Evolutionary conservation across 768 basidiomycete genomes (phyloP).

Genomic region (Pisolithus tinctorius): DNA sequence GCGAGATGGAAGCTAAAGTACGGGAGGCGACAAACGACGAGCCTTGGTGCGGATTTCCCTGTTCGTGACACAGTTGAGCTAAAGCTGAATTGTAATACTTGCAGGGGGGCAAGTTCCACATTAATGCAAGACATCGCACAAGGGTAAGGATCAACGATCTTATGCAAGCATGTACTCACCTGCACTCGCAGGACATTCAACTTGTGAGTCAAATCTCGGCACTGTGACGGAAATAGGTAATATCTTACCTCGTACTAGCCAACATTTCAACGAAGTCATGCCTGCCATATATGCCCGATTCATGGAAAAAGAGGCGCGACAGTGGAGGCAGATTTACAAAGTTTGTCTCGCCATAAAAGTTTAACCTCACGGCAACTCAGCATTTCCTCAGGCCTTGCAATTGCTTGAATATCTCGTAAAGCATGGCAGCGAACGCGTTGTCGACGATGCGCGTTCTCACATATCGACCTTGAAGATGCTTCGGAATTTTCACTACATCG

Average conservation of each 20-base stretch:
- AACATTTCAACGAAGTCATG: constrained; percentile 99
- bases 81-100: constrained; percentile 1
- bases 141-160: constrained; percentile 52
- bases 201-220: constrained; percentile 53
- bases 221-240: neutral
- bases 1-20: constrained; percentile 96
- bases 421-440: constrained; percentile 94
- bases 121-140: constrained; percentile 98
- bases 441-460: constrained; percentile 94
- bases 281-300: constrained; percentile 91
- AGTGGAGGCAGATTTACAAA: constrained; percentile 99
- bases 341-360: constrained; percentile 29
- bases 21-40: constrained; percentile 97
- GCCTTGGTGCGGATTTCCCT: constrained; percentile 68
- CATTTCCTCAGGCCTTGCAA: constrained; percentile 63
- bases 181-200: constrained; percentile 79
- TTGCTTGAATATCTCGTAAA: constrained; percentile 94
- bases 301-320: constrained; percentile 96
- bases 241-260: constrained; percentile 40
- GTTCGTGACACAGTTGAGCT: neutral
- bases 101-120: constrained; percentile 94
- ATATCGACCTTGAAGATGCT: constrained; percentile 96
- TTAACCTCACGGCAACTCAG: neutral
- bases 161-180: neutral
- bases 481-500: constrained; percentile 95